phyloP scores from a whole-genome alignment of 208 protist species.

The Acanthamoeba culbertsoni region DNA sequence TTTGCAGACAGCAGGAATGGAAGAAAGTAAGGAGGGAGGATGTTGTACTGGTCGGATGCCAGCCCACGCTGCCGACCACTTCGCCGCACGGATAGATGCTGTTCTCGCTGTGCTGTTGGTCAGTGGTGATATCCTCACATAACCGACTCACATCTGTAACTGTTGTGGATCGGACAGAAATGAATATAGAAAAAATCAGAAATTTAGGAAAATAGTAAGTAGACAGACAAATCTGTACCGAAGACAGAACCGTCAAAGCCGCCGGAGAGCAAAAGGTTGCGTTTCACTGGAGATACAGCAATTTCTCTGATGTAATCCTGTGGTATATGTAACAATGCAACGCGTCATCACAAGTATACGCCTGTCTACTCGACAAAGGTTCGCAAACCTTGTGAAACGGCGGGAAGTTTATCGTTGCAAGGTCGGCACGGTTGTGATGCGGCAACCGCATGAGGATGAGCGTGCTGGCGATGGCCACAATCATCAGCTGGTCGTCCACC shows the following conservation, averaged over 20 bases:
- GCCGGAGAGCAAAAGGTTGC: slow-evolving; percentile 38
- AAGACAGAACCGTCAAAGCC: slow-evolving; percentile 57
- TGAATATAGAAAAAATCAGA: not conserved
- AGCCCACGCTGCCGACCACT: slow-evolving; percentile 45
- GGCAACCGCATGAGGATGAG: slow-evolving; percentile 19
- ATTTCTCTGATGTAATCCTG: slow-evolving; percentile 23
- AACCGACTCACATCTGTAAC: slow-evolving; percentile 48
- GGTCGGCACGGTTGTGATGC: not conserved
- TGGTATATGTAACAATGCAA: not conserved
- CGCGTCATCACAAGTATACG: no score
- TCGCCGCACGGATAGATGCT: slow-evolving; percentile 40
- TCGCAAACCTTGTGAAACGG: not conserved
- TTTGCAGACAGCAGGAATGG: no score
- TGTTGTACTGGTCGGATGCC: slow-evolving; percentile 25
- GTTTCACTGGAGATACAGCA: not conserved
- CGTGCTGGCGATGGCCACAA: slow-evolving; percentile 27
- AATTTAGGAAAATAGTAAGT: not conserved
- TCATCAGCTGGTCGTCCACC: slow-evolving; percentile 26
- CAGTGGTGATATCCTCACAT: slow-evolving; percentile 29
- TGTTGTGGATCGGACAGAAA: not conserved
- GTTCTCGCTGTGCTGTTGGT: slow-evolving; percentile 54
- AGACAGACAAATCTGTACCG: not conserved
- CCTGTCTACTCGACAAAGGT: no score
- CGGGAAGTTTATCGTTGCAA: slow-evolving; percentile 20
- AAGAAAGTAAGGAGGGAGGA: not conserved